A percentile compares a stretch with the other conserved stretches of the same genome.
Evolutionary conservation across 1,139 yeast genomes (phyloP).

Genomic region (Blastobotrys apis): DNA sequence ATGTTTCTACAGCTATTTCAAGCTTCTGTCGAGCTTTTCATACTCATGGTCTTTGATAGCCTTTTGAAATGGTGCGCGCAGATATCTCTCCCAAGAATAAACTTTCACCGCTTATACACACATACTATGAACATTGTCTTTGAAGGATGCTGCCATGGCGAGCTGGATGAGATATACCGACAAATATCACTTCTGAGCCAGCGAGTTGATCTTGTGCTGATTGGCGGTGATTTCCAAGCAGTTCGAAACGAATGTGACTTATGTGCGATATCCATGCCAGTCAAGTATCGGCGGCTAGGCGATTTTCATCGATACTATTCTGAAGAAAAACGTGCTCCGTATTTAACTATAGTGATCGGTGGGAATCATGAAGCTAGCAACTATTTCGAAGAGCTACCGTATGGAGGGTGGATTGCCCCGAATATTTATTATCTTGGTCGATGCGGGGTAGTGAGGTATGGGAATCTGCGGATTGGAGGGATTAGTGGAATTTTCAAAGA

Average conservation of each 20-base stretch:
- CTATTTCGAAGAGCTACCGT: slow-evolving; percentile 65
- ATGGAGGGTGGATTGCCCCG: slow-evolving; percentile 95
- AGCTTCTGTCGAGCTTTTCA: no score
- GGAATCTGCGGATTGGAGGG: slow-evolving; percentile 75
- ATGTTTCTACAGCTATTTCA: no score
- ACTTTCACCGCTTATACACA: background rate
- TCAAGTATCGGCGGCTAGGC: slow-evolving; percentile 53
- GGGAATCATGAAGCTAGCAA: slow-evolving; percentile 94
- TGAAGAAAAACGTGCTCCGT: slow-evolving; percentile 62
- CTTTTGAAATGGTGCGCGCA: no score
- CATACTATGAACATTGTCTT: slow-evolving; percentile 49
- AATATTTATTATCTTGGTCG: slow-evolving; percentile 86
- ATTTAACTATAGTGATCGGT: slow-evolving; percentile 78
- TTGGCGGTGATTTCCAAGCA: slow-evolving; percentile 87
- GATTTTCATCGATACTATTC: slow-evolving; percentile 73
- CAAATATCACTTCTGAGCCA: slow-evolving; percentile 28
- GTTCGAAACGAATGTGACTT: slow-evolving; percentile 62
- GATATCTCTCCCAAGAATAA: background rate
- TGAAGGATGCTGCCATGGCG: slow-evolving; percentile 95
- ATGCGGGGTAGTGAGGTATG: slow-evolving; percentile 66
- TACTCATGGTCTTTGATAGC: no score
- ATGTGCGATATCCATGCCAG: slow-evolving; percentile 57
- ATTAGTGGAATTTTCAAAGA: slow-evolving; percentile 77
- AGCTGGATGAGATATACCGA: slow-evolving; percentile 56
- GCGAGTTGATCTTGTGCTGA: slow-evolving; percentile 57